These are phyloP conservation scores for Eragrostis nindensis DNA, from an alignment of 176 grass and related monocot species.

Conservation along the genomic window DNA sequence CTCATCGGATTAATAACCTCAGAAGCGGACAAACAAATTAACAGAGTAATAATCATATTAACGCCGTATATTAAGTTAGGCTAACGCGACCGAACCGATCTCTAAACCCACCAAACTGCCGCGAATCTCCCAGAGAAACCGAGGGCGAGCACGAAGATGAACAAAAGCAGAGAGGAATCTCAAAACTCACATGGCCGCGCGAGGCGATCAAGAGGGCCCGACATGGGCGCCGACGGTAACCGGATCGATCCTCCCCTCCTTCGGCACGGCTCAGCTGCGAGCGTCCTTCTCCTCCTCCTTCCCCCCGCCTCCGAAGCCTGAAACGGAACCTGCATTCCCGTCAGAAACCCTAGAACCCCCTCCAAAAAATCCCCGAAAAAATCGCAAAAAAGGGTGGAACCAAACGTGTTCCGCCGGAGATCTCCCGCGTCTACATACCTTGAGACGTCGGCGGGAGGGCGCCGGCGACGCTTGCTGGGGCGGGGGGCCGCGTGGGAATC, in stretches of 20 bases:
- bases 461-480: background rate
- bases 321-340: constrained; percentile 64
- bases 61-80: background rate
- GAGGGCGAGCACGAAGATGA: background rate
- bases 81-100: background rate
- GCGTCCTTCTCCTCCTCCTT: background rate
- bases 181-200: constrained; percentile 74
- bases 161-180: background rate
- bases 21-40: background rate
- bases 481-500: constrained; percentile 6
- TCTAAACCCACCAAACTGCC: background rate
- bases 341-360: constrained; percentile 65
- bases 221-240: constrained; percentile 49
- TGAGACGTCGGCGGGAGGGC: constrained; percentile 13
- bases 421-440: constrained; percentile 26
- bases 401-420: constrained; percentile 1
- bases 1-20: background rate
- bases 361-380: background rate
- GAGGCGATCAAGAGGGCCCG: constrained; percentile 85
- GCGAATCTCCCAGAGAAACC: background rate
- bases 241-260: constrained; percentile 25
- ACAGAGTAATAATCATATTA: accelerated
- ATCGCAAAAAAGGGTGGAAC: background rate
- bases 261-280: background rate
- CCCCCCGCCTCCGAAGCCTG: constrained; percentile 41